Evolutionary conservation across 1,139 yeast genomes (phyloP), one percentile per base, ranked within the genome.

Genomic region (Pichia norvegensis): DNA sequence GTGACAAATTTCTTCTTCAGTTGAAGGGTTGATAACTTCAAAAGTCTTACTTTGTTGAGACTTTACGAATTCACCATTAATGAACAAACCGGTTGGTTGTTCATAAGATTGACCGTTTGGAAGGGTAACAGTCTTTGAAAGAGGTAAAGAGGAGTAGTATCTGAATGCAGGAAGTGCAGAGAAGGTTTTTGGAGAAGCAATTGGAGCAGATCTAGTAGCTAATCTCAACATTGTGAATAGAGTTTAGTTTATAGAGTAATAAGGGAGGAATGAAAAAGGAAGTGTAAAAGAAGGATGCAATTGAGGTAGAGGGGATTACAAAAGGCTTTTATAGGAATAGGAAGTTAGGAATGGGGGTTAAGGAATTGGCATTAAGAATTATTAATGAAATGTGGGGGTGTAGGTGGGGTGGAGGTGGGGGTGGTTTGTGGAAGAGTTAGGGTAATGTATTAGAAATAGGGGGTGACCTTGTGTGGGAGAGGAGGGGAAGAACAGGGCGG

Each of bases 31-130:
- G 50, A 75, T 73, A 22, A 82, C 82, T 22, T 73, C 77, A 50
- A 81, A 68, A 29, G 79, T 79, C 58, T 78, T 74, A 33, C 87
- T 87, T 19, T 76, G 65, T 50, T 71, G 68, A 29, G 88, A 73
- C 47, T 73, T 66, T 51, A 83, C 82, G 60, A 81, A 86, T 64
- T 85, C 85, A 63, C 84, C 84, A 70, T 85, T 81, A 64, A 86
- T 83, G 72, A 85, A 85, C 59, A 86, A 71, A 48, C 95, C 95
- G 17, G 83, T 69, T 52, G 95, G 95, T 64, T 85, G 86, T 41
- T 72, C 69, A 43, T 57, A 60, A n/a, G 60, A 41, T 45, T 56
- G 55, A 52, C 60, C 59, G 38, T 58, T 49, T 44, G 65, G 65
- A 49, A 60, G 55, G n/a, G 55, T 59, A 25, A 61, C 48, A 8